phyloP scores from a whole-genome alignment of 2,329 filamentous ascomycete genomes.

The Paradendryphiella salina region DNA sequence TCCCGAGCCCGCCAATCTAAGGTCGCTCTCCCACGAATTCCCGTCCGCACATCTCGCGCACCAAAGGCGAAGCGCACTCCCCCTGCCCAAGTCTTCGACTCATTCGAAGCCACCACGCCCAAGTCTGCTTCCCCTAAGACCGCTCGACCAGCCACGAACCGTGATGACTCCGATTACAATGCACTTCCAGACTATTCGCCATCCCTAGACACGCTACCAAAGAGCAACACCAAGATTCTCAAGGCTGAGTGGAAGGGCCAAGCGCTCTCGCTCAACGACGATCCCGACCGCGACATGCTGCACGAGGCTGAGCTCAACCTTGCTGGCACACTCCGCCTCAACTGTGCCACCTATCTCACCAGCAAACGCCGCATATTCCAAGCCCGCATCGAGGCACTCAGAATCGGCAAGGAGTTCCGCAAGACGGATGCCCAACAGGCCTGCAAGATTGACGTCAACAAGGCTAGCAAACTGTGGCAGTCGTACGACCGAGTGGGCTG shows the following conservation, averaged over 20 bases:
- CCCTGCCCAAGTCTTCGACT: constrained; percentile 34
- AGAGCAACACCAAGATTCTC: constrained; percentile 66
- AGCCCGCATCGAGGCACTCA: constrained; percentile 67
- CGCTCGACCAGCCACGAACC: constrained; percentile 59
- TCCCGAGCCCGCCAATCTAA: constrained; percentile 38
- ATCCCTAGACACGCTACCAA: constrained; percentile 65
- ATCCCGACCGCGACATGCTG: constrained; percentile 67
- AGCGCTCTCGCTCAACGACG: constrained; percentile 70
- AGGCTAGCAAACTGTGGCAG: constrained; percentile 88
- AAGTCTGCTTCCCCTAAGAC: constrained; percentile 43
- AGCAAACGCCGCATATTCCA: constrained; percentile 92
- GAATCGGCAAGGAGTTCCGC: constrained; percentile 78
- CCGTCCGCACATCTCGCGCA: constrained; percentile 40
- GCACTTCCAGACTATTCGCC: constrained; percentile 74
- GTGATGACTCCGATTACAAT: constrained; percentile 81
- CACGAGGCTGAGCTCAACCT: constrained; percentile 77
- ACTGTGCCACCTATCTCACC: constrained; percentile 85
- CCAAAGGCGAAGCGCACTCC: constrained; percentile 45
- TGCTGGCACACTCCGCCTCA: constrained; percentile 77
- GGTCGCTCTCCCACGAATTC: constrained; percentile 38
- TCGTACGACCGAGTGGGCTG: constrained; percentile 87
- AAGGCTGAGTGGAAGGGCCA: constrained; percentile 88
- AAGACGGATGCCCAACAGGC: constrained; percentile 95
- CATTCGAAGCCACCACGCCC: constrained; percentile 42
- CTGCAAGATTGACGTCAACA: constrained; percentile 99